Evolutionary conservation across 2,329 filamentous ascomycete species (phyloP), one percentile per base, ranked within the genome.

Genomic region (Clarireedia sp.): DNA sequence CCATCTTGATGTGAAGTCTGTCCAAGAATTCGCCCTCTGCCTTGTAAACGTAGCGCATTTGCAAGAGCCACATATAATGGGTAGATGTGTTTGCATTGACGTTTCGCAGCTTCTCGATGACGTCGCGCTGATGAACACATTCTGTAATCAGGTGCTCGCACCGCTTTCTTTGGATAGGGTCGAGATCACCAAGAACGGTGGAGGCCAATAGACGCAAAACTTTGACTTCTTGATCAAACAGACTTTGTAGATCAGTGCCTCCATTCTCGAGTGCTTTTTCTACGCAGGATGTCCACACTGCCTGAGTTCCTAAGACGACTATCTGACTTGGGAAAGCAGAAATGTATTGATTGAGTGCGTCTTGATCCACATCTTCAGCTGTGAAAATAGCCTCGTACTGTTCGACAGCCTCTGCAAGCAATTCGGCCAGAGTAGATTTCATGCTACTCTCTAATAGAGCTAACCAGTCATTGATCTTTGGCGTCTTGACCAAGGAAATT

Each of bases 381-480:
- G 81, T 78, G 65, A 95, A 91, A 21, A 96, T 82, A 5, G 86
- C 82, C 5, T 83, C 83, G 65, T 95, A 99, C 54, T 87, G 83
- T 37, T 88, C 82, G 40, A 95, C 80, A 2, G 94, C 92, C 69
- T 97, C 91, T 2, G 85, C 85, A 29, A 99, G 79, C 26, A 96
- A 78, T 69, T 97, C 92, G 0, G 94, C 94, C 17, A 99, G 80
- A 0, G 94, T 96, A 36, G 84, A 79, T 71, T 96, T 96, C 91
- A 99, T 97, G 62, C 87, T 95, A 57, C 76, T 85, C 70, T 99
- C 94, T 33, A 99, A 76, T 4, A 95, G 84, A 29, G 89, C 87
- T n/a, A 99, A 79, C 94, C 94, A 99, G 71, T 99, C 94, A 66
- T 99, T 99, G 76, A 99, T 96, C 66, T 90, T 88, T 0, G 95